These are phyloP conservation scores for Paecilomyces niveus DNA, from an alignment of 2,329 filamentous ascomycete species.

Conservation along the genomic window DNA sequence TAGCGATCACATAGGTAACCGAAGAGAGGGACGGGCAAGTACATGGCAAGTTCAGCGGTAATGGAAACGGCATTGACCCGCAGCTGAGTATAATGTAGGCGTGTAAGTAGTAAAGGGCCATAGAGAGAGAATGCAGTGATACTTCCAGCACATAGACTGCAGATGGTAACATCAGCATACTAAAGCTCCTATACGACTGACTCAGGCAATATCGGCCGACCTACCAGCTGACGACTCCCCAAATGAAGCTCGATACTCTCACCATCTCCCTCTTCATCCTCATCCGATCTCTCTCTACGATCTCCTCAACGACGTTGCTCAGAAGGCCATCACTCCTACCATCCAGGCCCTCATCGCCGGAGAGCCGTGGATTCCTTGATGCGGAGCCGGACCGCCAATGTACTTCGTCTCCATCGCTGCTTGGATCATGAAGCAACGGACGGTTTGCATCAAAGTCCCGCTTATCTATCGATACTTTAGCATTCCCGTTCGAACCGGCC, in stretches of 20 bases:
- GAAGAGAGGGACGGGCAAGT: constrained; percentile 82
- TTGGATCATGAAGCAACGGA: constrained; percentile 18
- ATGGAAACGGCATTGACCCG: constrained; percentile 89
- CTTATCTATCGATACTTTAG: constrained; percentile 30
- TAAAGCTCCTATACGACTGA: background rate
- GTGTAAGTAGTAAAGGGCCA: constrained; percentile 79
- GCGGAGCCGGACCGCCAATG: constrained; percentile 1
- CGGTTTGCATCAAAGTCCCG: constrained; percentile 42
- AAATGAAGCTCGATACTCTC: constrained; percentile 51
- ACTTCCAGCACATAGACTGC: constrained; percentile 72
- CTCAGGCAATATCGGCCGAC: constrained; percentile 4
- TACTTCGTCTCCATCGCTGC: constrained; percentile 7
- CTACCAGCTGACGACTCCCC: constrained; percentile 54
- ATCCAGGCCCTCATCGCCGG: constrained; percentile 16
- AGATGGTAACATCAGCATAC: constrained; percentile 5
- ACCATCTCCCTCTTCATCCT: constrained; percentile 47
- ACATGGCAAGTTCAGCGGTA: constrained; percentile 78
- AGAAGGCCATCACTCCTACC: constrained; percentile 45
- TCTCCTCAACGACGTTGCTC: constrained; percentile 54
- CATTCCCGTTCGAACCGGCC: constrained; percentile 7
- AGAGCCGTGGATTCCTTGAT: constrained; percentile 9
- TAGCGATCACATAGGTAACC: constrained; percentile 89
- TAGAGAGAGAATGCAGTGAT: constrained; percentile 94
- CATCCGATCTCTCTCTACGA: constrained; percentile 50
- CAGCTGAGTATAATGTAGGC: constrained; percentile 79